Percentiles rank a stretch among this genome's conserved stretches.
Evolutionary conservation across 805 yeast species (phyloP).

Genomic region (Yamadazyma nakazawae): DNA sequence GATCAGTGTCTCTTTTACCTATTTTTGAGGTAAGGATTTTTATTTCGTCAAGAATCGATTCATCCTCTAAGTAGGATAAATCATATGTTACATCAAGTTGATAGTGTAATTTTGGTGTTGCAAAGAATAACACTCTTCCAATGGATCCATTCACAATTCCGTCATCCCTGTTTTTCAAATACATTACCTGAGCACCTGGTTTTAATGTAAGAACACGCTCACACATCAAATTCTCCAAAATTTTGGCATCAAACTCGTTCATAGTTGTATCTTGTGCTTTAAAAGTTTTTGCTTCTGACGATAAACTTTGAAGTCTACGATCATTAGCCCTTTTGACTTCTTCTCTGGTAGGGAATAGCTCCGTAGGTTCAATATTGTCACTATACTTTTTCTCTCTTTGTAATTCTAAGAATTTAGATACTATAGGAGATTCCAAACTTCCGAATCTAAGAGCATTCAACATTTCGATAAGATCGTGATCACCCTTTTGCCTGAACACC

Average conservation of each 20-base stretch:
- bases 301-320: slow-evolving; percentile 35
- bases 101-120: slow-evolving; percentile 23
- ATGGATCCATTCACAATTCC: slow-evolving; percentile 85
- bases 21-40: slow-evolving; percentile 21
- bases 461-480: slow-evolving; percentile 68
- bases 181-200: slow-evolving; percentile 92
- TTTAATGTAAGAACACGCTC: slow-evolving; percentile 61
- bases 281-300: slow-evolving; percentile 44
- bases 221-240: slow-evolving; percentile 68
- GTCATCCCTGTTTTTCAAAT: slow-evolving; percentile 76
- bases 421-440: slow-evolving; percentile 48
- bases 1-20: slow-evolving; percentile 16
- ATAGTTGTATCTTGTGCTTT: slow-evolving; percentile 31
- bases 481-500: slow-evolving; percentile 89
- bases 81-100: slow-evolving; percentile 25
- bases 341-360: slow-evolving; percentile 76
- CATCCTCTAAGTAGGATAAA: slow-evolving; percentile 13
- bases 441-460: slow-evolving; percentile 81
- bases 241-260: slow-evolving; percentile 22
- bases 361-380: slow-evolving; percentile 87
- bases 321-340: slow-evolving; percentile 81
- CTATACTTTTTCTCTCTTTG: slow-evolving; percentile 54
- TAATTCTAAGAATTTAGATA: slow-evolving; percentile 47
- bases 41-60: slow-evolving; percentile 23
- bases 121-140: slow-evolving; percentile 67